These are phyloP conservation scores for Chlamydomonas asymmetrica DNA, from an alignment of 139 green algal species.

Conservation along the genomic window DNA sequence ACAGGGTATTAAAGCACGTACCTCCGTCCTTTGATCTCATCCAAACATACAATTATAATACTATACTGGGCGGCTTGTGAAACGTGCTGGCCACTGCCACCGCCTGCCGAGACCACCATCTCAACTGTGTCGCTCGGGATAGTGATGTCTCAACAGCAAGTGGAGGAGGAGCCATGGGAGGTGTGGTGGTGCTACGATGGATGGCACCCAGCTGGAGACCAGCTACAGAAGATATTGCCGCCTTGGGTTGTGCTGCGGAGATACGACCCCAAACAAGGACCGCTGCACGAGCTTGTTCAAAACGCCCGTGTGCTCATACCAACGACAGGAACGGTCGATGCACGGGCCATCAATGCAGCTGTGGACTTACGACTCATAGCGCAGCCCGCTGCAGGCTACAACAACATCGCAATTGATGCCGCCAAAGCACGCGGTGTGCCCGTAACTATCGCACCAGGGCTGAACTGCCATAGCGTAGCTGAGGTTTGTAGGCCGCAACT, in stretches of 20 bases:
- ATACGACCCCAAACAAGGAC: constrained; percentile 36
- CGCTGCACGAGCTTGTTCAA: constrained; percentile 34
- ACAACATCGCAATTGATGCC: constrained; percentile 55
- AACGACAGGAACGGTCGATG: constrained; percentile 47
- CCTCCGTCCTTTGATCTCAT: no score
- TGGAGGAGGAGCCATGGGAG: constrained; percentile 20
- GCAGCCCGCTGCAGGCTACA: constrained; percentile 53
- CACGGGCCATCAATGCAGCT: constrained; percentile 25
- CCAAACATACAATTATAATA: no score
- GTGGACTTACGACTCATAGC: constrained; percentile 44
- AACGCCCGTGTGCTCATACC: constrained; percentile 53
- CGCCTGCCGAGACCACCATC: no score
- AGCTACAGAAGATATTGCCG: constrained; percentile 37
- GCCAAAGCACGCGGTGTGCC: constrained; percentile 39
- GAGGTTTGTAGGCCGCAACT: no score
- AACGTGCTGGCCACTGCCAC: no score
- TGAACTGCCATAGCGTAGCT: constrained; percentile 37
- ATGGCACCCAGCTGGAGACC: constrained; percentile 42
- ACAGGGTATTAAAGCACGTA: no score
- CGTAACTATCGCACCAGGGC: constrained; percentile 50
- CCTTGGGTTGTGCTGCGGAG: constrained; percentile 33
- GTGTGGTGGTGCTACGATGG: constrained; percentile 56
- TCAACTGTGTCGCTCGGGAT: no score
- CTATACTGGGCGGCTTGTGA: no score
- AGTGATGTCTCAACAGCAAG: no score